These are phyloP conservation scores for Stemphylium beticola DNA, from an alignment of 2,329 filamentous ascomycete genomes.

Conservation along the genomic window DNA sequence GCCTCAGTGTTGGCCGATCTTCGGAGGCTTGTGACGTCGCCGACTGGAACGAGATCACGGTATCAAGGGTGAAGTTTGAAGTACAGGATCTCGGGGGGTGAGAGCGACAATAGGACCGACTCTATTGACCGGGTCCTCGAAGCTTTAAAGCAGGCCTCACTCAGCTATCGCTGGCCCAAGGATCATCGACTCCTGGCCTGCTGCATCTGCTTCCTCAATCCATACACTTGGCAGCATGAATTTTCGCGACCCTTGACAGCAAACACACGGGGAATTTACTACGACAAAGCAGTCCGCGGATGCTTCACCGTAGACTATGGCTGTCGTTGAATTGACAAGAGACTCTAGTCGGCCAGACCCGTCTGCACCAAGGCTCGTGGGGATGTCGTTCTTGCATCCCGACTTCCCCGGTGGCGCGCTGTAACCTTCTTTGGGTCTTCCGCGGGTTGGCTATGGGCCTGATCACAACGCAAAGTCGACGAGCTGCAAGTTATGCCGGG, in stretches of 20 bases:
- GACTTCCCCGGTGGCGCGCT: slow-evolving; percentile 13
- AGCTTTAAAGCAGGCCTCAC: slow-evolving; percentile 19
- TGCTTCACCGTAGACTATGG: not conserved
- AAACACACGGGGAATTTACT: slow-evolving; percentile 10
- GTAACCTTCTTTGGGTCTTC: not conserved
- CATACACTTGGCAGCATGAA: slow-evolving; percentile 2
- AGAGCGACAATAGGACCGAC: slow-evolving; percentile 18
- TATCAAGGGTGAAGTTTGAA: slow-evolving; percentile 11
- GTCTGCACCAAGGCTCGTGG: slow-evolving; percentile 9
- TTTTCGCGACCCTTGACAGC: slow-evolving; percentile 1
- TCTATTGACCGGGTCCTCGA: slow-evolving; percentile 23
- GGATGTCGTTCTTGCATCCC: slow-evolving; percentile 3
- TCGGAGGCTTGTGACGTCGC: not conserved
- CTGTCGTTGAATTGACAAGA: slow-evolving; percentile 14
- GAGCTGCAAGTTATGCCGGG: not conserved
- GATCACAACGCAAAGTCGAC: slow-evolving; percentile 12
- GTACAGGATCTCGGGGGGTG: slow-evolving; percentile 9
- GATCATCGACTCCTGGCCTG: not conserved
- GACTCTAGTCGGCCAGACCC: not conserved
- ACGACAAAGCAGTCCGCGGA: slow-evolving; percentile 5
- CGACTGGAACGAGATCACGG: slow-evolving; percentile 2
- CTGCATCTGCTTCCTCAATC: slow-evolving; percentile 5
- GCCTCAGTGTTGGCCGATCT: not conserved
- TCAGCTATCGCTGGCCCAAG: slow-evolving; percentile 1
- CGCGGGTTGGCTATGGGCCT: not conserved